A percentile compares a stretch with the other conserved stretches of the same genome.
These are phyloP conservation scores for Nakazawaea siamensis DNA, from an alignment of 805 yeast genomes.

Conservation along the genomic window DNA sequence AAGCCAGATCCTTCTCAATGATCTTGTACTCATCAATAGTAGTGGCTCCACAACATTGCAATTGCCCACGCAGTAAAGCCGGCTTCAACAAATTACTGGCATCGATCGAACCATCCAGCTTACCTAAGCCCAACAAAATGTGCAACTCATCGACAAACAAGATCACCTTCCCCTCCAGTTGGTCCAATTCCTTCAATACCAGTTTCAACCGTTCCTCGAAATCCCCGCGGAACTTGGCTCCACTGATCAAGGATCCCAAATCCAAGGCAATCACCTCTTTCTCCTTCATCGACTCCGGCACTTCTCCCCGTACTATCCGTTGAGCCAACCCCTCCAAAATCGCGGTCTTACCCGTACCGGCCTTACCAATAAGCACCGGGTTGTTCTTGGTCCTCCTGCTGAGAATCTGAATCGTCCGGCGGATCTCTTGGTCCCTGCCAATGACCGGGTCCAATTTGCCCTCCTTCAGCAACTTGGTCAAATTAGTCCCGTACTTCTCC, in stretches of 20 bases:
- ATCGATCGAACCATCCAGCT: conserved; percentile 91
- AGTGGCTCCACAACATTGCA: conserved; percentile 95
- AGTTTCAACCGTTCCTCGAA: conserved; percentile 84
- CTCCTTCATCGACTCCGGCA: conserved; percentile 87
- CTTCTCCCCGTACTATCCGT: conserved; percentile 83
- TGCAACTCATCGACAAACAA: conserved; percentile 90
- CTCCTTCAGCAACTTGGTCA: conserved; percentile 78
- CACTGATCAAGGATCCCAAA: conserved; percentile 82
- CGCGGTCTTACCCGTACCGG: conserved; percentile 98
- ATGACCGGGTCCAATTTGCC: conserved; percentile 96
- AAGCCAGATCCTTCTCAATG: conserved; percentile 93
- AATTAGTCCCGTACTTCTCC: conserved; percentile 76
- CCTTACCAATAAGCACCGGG: conserved; percentile 91
- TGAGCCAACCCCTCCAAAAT: conserved; percentile 96
- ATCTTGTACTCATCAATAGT: conserved; percentile 91
- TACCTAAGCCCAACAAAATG: conserved; percentile 82
- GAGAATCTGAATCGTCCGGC: conserved; percentile 85
- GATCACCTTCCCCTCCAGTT: conserved; percentile 65
- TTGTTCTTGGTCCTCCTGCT: conserved; percentile 92
- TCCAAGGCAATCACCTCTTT: conserved; percentile 81
- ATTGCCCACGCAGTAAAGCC: conserved; percentile 83
- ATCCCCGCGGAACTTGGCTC: conserved; percentile 94
- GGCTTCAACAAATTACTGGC: conserved; percentile 93
- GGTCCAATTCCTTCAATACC: conserved; percentile 78
- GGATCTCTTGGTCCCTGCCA: conserved; percentile 92